These are phyloP conservation scores for Didymella segeticola DNA, from an alignment of 2,329 filamentous ascomycete genomes.

Conservation along the genomic window DNA sequence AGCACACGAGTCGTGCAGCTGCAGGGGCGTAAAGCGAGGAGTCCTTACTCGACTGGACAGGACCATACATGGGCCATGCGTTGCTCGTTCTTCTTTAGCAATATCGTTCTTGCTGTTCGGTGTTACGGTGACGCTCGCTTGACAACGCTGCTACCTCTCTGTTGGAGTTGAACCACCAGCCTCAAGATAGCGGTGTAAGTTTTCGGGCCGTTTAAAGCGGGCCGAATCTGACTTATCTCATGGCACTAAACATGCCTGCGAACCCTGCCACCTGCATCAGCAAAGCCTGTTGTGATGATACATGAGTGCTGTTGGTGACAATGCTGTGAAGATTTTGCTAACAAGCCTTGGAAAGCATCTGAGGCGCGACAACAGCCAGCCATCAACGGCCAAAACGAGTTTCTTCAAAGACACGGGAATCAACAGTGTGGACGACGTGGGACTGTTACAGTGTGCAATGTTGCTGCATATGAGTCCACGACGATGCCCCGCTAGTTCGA, in stretches of 20 bases:
- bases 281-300: neutral
- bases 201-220: slow-evolving; percentile 18
- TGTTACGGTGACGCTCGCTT: neutral
- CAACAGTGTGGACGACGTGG: no score
- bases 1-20: slow-evolving; percentile 6
- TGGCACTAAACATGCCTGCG: neutral
- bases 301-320: neutral
- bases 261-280: neutral
- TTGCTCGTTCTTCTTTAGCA: neutral
- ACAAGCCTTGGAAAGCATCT: neutral
- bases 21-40: slow-evolving; percentile 1
- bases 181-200: slow-evolving; percentile 8
- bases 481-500: no score
- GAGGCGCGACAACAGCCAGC: neutral
- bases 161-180: neutral
- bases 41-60: slow-evolving; percentile 1
- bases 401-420: no score
- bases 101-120: neutral
- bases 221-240: slow-evolving; percentile 10
- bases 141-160: neutral
- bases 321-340: neutral
- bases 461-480: no score
- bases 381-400: no score
- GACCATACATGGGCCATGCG: slow-evolving; percentile 8
- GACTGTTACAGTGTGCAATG: no score